phyloP scores from a whole-genome alignment of 306 rosid genomes.

The Cucumis hystrix region DNA sequence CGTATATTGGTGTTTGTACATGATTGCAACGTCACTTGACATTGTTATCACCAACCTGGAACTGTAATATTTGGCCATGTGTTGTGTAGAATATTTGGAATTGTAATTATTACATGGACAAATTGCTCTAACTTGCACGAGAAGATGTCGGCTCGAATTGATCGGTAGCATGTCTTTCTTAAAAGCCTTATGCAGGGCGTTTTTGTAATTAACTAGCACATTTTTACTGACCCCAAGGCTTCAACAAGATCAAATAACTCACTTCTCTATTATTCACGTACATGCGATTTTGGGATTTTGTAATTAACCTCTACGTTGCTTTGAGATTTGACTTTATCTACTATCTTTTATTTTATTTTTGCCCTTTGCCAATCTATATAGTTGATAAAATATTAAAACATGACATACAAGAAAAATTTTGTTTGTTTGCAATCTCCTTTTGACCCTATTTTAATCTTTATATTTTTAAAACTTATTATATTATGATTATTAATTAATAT shows the following conservation, averaged over 20 bases:
- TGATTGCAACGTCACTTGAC: neutral
- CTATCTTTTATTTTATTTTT: neutral
- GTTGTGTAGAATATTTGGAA: neutral
- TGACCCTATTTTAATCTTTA: neutral
- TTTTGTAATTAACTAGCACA: neutral
- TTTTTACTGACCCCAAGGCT: neutral
- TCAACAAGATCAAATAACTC: neutral
- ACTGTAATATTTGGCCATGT: conserved; percentile 4
- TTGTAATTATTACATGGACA: conserved; percentile 3
- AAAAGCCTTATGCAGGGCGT: neutral
- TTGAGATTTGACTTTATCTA: neutral
- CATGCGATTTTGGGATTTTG: neutral
- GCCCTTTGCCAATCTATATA: neutral
- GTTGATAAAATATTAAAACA: neutral
- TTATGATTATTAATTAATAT: neutral
- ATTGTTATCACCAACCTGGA: neutral
- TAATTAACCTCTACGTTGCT: neutral
- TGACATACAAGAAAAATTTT: neutral
- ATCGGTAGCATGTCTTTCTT: neutral
- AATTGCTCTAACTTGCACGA: neutral
- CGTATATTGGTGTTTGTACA: neutral
- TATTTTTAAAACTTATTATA: neutral
- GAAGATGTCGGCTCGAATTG: neutral
- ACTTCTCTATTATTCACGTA: neutral
- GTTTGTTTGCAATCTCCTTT: neutral